phyloP scores from a whole-genome alignment of 257 asterid species.

The Primulina eburnea region DNA sequence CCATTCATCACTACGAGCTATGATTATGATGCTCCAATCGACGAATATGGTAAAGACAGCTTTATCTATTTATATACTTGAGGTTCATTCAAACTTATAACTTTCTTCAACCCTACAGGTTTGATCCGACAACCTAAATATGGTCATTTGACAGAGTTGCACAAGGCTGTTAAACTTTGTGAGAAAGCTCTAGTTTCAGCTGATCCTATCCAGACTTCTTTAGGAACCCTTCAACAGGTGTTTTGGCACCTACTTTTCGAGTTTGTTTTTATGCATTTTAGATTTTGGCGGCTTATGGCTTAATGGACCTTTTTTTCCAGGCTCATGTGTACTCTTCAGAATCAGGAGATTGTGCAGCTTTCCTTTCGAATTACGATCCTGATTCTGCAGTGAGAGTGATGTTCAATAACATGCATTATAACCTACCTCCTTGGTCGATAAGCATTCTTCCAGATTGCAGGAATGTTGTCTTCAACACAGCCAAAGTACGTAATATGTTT shows the following conservation, averaged over 20 bases:
- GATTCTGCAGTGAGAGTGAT: constrained; percentile 55
- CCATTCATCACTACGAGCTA: constrained; percentile 91
- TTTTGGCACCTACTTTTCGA: constrained; percentile 6
- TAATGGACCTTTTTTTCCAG: constrained; percentile 36
- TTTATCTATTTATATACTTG: not conserved
- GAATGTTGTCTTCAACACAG: constrained; percentile 83
- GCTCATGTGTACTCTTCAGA: constrained; percentile 73
- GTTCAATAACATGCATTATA: constrained; percentile 83
- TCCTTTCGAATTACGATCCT: constrained; percentile 71
- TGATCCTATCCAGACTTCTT: constrained; percentile 75
- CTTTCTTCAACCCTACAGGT: constrained; percentile 40
- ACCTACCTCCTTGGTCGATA: constrained; percentile 93
- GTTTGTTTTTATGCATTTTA: not conserved
- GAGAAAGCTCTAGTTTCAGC: constrained; percentile 77
- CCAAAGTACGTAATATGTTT: constrained; percentile 55
- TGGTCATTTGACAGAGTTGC: constrained; percentile 89
- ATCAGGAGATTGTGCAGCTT: constrained; percentile 84
- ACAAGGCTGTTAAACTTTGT: constrained; percentile 70
- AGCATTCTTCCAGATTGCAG: constrained; percentile 97
- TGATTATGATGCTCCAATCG: constrained; percentile 92
- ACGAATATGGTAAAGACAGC: constrained; percentile 59
- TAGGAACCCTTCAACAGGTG: constrained; percentile 94
- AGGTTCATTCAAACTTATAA: not conserved
- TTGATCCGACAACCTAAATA: constrained; percentile 83
- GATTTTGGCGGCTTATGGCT: not conserved